A percentile compares a stretch with the other conserved stretches of the same genome.
phyloP scores from a whole-genome alignment of 2,329 filamentous ascomycete species.

The Ceratocystis huliohia region DNA sequence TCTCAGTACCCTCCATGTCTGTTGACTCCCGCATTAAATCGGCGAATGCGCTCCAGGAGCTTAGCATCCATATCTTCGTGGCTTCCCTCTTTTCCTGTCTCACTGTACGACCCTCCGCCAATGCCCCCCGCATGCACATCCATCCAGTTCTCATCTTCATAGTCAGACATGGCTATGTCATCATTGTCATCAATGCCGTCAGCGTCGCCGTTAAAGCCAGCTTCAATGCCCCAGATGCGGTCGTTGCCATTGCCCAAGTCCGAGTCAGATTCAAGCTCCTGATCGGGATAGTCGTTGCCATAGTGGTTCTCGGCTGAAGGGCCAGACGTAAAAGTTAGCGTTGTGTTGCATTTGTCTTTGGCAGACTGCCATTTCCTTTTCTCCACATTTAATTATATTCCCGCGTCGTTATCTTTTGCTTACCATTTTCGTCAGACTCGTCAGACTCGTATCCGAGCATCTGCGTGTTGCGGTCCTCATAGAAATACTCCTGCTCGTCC shows the following conservation, averaged over 20 bases:
- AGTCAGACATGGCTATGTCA: slow-evolving; percentile 29
- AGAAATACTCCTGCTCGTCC: slow-evolving; percentile 48
- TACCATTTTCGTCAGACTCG: slow-evolving; percentile 55
- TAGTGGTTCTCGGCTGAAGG: slow-evolving; percentile 60
- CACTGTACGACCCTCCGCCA: neutral
- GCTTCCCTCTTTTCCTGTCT: neutral
- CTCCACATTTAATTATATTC: neutral
- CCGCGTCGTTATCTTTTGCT: slow-evolving; percentile 13
- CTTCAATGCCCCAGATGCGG: slow-evolving; percentile 38
- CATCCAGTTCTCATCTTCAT: slow-evolving; percentile 30
- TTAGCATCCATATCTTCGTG: slow-evolving; percentile 23
- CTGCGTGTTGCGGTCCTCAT: slow-evolving; percentile 24
- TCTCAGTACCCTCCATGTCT: slow-evolving; percentile 16
- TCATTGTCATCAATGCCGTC: slow-evolving; percentile 30
- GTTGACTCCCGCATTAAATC: slow-evolving; percentile 20
- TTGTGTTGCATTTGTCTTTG: neutral
- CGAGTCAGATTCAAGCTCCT: slow-evolving; percentile 58
- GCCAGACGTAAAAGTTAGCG: slow-evolving; percentile 13
- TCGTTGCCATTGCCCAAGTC: slow-evolving; percentile 27
- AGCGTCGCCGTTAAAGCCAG: slow-evolving; percentile 42
- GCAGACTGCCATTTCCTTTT: neutral
- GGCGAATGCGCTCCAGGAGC: slow-evolving; percentile 24
- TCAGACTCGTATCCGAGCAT: slow-evolving; percentile 37
- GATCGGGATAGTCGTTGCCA: slow-evolving; percentile 67
- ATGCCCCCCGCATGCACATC: slow-evolving; percentile 21